phyloP scores from a whole-genome alignment of 2,329 filamentous ascomycete species.

The Penicillium brevicompactum region DNA sequence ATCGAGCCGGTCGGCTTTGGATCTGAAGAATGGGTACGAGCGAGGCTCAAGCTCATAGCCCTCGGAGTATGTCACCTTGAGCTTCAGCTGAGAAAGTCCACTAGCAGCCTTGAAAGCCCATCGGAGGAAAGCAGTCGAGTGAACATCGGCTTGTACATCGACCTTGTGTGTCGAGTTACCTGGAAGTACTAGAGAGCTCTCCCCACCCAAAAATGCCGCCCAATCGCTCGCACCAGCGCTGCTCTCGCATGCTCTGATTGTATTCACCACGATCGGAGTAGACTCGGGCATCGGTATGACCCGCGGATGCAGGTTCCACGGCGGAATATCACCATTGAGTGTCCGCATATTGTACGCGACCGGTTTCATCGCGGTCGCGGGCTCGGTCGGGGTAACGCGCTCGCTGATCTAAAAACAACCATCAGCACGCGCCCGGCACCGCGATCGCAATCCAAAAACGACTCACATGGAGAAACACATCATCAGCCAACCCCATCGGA shows the following conservation, averaged over 20 bases:
- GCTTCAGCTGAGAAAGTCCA: conserved; percentile 14
- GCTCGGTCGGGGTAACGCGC: conserved; percentile 12
- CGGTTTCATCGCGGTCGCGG: conserved; percentile 9
- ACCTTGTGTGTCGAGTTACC: conserved; percentile 17
- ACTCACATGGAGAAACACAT: conserved; percentile 46
- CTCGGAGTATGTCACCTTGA: conserved; percentile 36
- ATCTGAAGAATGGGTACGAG: conserved; percentile 43
- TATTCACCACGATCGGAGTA: conserved; percentile 20
- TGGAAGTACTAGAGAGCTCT: conserved; percentile 8
- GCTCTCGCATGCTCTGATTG: conserved; percentile 26
- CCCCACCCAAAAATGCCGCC: conserved; percentile 7
- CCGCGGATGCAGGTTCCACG: conserved; percentile 44
- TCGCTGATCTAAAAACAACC: conserved; percentile 23
- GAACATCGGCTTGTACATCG: conserved; percentile 26
- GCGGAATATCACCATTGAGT: conserved; percentile 42
- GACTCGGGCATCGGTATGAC: conserved; percentile 39
- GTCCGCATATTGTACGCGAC: conserved; percentile 35
- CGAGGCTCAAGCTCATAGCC: conserved; percentile 37
- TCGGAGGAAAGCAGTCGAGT: conserved; percentile 28
- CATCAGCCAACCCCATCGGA: conserved; percentile 34
- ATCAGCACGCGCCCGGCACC: neutral
- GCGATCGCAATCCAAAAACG: neutral
- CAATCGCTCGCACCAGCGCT: conserved; percentile 2
- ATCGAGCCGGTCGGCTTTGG: conserved; percentile 42
- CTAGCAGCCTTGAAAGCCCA: conserved; percentile 24